Evolutionary conservation across 805 yeast species (phyloP).

Genomic region (Saturnispora bothae): DNA sequence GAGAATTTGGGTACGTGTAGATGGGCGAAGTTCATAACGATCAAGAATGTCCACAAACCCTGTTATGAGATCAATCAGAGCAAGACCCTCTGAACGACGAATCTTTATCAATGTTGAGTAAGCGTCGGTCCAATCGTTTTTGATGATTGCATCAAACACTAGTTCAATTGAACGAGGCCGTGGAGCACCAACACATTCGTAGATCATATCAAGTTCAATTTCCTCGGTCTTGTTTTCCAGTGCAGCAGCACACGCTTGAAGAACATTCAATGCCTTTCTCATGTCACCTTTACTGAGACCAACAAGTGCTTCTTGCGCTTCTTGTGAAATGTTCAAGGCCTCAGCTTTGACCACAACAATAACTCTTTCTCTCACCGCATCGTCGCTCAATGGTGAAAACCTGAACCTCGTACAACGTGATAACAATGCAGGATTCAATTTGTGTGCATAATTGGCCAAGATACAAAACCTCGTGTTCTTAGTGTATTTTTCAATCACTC

Average conservation of each 20-base stretch:
- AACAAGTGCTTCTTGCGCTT: conserved; percentile 58
- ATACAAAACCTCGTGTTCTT: conserved; percentile 93
- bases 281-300: conserved; percentile 85
- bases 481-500: conserved; percentile 86
- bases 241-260: conserved; percentile 90
- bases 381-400: conserved; percentile 67
- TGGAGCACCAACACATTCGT: conserved; percentile 94
- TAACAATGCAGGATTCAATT: conserved; percentile 85
- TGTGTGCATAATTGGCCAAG: conserved; percentile 91
- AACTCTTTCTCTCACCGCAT: conserved; percentile 60
- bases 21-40: conserved; percentile 51
- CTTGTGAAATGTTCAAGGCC: conserved; percentile 41
- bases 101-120: conserved; percentile 53
- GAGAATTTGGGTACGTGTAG: conserved; percentile 53
- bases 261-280: conserved; percentile 87
- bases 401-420: conserved; percentile 94
- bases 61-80: conserved; percentile 72
- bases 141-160: conserved; percentile 64
- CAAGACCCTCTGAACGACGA: conserved; percentile 71
- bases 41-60: conserved; percentile 67
- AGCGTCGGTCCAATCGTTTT: conserved; percentile 82
- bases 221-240: conserved; percentile 35
- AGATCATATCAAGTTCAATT: conserved; percentile 66
- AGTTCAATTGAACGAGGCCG: conserved; percentile 75
- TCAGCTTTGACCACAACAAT: conserved; percentile 63